phyloP scores from a whole-genome alignment of 73 alveolate genomes.

The Paramecium tetraurelia region DNA sequence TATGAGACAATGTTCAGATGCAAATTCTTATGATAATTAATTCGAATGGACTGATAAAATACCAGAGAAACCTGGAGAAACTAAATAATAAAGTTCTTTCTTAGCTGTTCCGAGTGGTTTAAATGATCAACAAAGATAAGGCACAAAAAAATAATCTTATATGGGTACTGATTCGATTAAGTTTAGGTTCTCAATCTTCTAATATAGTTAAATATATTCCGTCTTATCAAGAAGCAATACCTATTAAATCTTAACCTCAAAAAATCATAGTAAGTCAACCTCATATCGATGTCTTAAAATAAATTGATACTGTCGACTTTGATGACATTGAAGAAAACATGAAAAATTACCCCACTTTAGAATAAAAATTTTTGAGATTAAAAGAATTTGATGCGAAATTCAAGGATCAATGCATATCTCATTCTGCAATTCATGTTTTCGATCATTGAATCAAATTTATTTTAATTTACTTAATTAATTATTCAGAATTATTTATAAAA shows the following conservation, averaged over 20 bases:
- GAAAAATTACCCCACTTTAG: neutral
- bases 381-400: neutral
- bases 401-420: neutral
- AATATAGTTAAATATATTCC: constrained; percentile 17
- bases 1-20: neutral
- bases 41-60: neutral
- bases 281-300: neutral
- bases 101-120: neutral
- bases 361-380: neutral
- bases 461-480: neutral
- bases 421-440: neutral
- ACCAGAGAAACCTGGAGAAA: neutral
- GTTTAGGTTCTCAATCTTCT: neutral
- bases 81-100: neutral
- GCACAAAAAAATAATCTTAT: constrained; percentile 12
- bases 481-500: too few relatives aligned
- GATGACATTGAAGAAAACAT: constrained; percentile 38
- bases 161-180: neutral
- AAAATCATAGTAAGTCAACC: neutral
- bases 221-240: neutral
- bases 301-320: neutral
- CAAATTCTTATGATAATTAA: neutral
- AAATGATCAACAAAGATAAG: neutral
- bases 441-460: neutral
- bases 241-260: neutral